Conservation (phyloP, 2,329 filamentous ascomycete species). For the Curvularia sp. region DNA sequence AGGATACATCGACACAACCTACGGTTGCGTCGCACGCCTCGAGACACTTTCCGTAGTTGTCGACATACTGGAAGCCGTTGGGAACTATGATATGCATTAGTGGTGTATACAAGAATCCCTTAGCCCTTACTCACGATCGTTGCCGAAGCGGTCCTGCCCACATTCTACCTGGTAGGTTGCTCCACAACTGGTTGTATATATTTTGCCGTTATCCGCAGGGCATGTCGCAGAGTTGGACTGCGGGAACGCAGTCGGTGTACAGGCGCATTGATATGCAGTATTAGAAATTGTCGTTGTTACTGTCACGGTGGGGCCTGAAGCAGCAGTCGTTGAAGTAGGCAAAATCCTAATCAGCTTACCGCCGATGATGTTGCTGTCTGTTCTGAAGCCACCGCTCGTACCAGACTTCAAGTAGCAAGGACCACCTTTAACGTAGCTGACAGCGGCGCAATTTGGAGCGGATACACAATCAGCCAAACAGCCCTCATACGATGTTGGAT, state of each 20-base stretch:
- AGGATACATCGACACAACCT: slow-evolving; percentile 35
- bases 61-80: slow-evolving; percentile 14
- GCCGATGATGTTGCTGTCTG: slow-evolving; percentile 24
- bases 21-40: slow-evolving; percentile 28
- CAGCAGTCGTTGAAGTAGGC: not conserved
- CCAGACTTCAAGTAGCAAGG: slow-evolving; percentile 30
- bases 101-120: too few relatives aligned
- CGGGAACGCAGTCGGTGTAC: slow-evolving; percentile 12
- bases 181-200: slow-evolving; percentile 26
- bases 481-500: slow-evolving; percentile 21
- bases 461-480: slow-evolving; percentile 29
- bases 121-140: slow-evolving; percentile 23
- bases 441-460: slow-evolving; percentile 25
- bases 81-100: slow-evolving; percentile 19
- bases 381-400: slow-evolving; percentile 4
- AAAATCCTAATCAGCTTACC: slow-evolving; percentile 17
- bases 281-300: slow-evolving; percentile 19
- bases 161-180: slow-evolving; percentile 35
- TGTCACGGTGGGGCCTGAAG: slow-evolving; percentile 15
- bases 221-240: slow-evolving; percentile 14
- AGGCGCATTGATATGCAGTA: slow-evolving; percentile 20
- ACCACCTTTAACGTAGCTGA: slow-evolving; percentile 26
- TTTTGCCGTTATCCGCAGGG: slow-evolving; percentile 23
- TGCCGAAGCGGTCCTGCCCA: slow-evolving; percentile 30
- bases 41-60: slow-evolving; percentile 27